These are phyloP conservation scores for Graphiopsis chlorocephala DNA, from an alignment of 2,329 filamentous ascomycete species.

Conservation along the genomic window DNA sequence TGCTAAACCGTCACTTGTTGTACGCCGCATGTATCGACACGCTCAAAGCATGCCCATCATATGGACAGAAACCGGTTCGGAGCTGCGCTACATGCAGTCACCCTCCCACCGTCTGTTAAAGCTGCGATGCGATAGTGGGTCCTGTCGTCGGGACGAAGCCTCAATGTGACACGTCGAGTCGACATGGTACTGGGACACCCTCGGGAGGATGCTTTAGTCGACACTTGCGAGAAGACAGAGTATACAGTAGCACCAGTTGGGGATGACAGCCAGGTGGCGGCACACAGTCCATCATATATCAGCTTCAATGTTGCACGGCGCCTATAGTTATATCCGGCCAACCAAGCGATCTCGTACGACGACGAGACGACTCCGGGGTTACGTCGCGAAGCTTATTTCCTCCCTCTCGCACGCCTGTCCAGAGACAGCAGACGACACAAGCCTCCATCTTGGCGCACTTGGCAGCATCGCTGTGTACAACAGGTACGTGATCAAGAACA, in stretches of 20 bases:
- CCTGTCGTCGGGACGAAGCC: background rate
- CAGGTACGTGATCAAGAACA: conserved; percentile 14
- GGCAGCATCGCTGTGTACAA: conserved; percentile 8
- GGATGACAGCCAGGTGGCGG: background rate
- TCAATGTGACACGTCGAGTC: conserved; percentile 1
- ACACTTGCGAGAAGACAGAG: background rate
- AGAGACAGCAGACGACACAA: background rate
- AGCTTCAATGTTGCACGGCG: background rate
- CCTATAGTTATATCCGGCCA: background rate
- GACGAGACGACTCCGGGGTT: background rate
- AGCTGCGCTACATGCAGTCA: background rate
- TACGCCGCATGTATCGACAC: background rate
- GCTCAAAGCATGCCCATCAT: background rate
- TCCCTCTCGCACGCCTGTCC: background rate
- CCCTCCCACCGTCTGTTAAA: background rate
- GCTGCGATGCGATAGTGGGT: background rate
- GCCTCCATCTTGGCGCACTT: conserved; percentile 14
- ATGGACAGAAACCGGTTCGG: background rate
- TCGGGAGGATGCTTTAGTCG: conserved; percentile 1
- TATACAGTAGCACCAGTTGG: background rate
- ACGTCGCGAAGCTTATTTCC: background rate
- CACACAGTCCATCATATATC: background rate
- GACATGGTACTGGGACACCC: background rate
- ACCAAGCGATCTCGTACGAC: background rate
- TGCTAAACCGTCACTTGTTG: background rate